Conservation (phyloP, 2,329 filamentous ascomycete species). For the Pyricularia sp. region DNA sequence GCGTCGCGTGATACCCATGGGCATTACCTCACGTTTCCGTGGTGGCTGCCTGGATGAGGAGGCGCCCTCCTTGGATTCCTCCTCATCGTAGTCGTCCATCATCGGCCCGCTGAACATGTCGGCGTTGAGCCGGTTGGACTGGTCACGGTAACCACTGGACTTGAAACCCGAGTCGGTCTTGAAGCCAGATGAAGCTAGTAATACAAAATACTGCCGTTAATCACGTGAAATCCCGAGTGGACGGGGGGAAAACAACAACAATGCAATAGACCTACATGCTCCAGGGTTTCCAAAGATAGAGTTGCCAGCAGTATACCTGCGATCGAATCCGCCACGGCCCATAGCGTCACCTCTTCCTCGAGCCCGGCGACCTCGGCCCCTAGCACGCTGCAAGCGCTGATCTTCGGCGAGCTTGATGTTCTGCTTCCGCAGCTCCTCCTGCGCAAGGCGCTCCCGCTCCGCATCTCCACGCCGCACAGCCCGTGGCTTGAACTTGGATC, state of each 20-base stretch:
- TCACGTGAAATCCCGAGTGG: not conserved
- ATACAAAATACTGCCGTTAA: not conserved
- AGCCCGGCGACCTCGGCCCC: constrained; percentile 9
- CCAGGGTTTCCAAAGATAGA: constrained; percentile 23
- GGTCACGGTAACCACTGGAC: constrained; percentile 19
- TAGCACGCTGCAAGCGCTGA: constrained; percentile 15
- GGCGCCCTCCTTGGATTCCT: constrained; percentile 25
- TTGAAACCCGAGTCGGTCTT: constrained; percentile 4
- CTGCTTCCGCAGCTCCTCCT: constrained; percentile 21
- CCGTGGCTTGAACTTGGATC: constrained; percentile 22
- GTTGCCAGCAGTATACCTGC: constrained; percentile 21
- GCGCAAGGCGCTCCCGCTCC: constrained; percentile 25
- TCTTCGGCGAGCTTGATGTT: constrained; percentile 21
- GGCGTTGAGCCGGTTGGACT: constrained; percentile 44
- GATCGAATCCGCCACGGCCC: constrained; percentile 18
- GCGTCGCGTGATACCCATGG: constrained; percentile 46
- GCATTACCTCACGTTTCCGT: constrained; percentile 27
- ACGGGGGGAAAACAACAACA: not conserved
- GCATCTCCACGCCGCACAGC: constrained; percentile 21
- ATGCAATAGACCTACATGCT: constrained; percentile 14
- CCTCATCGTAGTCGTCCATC: constrained; percentile 32
- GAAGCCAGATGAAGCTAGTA: constrained; percentile 4
- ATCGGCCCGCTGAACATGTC: constrained; percentile 40
- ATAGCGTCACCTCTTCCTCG: constrained; percentile 17
- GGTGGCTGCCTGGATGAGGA: constrained; percentile 15